Conservation (phyloP, 768 basidiomycete genomes). For the Lactarius psammicola region DNA sequence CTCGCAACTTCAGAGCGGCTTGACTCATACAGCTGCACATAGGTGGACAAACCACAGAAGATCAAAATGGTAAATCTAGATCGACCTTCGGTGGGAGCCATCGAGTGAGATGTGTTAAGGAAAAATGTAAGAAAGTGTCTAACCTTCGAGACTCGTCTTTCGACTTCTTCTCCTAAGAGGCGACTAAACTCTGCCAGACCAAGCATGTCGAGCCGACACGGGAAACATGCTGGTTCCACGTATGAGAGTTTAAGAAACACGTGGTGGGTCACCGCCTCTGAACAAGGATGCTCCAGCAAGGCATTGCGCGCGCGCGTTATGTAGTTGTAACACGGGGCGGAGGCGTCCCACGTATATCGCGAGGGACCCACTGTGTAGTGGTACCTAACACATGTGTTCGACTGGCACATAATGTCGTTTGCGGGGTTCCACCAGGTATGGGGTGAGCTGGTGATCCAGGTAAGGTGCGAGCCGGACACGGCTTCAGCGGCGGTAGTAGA, state of each 20-base stretch:
- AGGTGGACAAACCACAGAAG: neutral
- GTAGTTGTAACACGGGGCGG: neutral
- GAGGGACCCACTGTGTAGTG: neutral
- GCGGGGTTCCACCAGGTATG: neutral
- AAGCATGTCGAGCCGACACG: neutral
- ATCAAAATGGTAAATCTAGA: slow-evolving; percentile 6
- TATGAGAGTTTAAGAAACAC: neutral
- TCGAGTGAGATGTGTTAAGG: neutral
- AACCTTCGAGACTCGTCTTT: slow-evolving; percentile 3
- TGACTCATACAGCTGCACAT: neutral
- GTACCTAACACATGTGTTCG: neutral
- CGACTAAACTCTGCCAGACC: slow-evolving; percentile 4
- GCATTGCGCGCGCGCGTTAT: neutral
- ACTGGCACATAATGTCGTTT: no score
- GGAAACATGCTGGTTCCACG: neutral
- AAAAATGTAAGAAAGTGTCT: neutral
- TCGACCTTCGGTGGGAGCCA: neutral
- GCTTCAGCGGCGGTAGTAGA: neutral
- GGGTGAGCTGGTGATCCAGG: neutral
- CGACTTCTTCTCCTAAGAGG: slow-evolving; percentile 5
- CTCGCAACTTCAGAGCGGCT: neutral
- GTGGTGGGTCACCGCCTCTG: neutral
- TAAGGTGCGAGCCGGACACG: neutral
- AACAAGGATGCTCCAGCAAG: neutral
- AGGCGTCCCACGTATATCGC: neutral